Conservation (phyloP, 805 yeast genomes). For the Wickerhamiella occidentalis region DNA sequence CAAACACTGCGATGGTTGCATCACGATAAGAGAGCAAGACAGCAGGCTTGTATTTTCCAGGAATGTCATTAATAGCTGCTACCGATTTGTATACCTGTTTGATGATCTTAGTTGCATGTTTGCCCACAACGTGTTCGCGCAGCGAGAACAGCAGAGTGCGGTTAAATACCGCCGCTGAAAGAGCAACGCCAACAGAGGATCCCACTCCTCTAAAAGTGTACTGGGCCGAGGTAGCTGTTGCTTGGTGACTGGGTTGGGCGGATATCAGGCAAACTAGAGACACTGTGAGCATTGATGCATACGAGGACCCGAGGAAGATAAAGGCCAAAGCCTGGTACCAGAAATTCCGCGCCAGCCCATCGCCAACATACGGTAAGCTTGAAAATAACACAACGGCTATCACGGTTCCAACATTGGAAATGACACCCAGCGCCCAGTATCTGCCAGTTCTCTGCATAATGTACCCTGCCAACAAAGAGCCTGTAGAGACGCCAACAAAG, state of each 20-base stretch:
- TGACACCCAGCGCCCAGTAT: constrained; percentile 40
- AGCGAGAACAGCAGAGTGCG: constrained; percentile 31
- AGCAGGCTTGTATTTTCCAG: constrained; percentile 33
- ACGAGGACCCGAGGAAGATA: constrained; percentile 50
- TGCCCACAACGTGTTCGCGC: constrained; percentile 24
- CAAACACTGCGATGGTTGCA: constrained; percentile 41
- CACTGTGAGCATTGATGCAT: constrained; percentile 56
- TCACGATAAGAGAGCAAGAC: constrained; percentile 28
- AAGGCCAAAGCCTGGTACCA: constrained; percentile 31
- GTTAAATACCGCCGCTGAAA: constrained; percentile 58
- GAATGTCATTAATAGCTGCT: constrained; percentile 38
- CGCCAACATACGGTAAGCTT: constrained; percentile 35
- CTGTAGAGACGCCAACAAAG: constrained; percentile 54
- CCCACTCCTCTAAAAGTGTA: constrained; percentile 82
- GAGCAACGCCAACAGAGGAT: constrained; percentile 65
- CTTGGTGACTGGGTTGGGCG: constrained; percentile 57
- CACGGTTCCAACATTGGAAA: constrained; percentile 34
- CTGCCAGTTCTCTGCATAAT: constrained; percentile 58
- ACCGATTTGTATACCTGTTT: constrained; percentile 39
- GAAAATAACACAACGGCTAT: constrained; percentile 36
- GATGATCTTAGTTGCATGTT: constrained; percentile 36
- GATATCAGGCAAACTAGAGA: constrained; percentile 66
- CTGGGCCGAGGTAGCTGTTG: constrained; percentile 78
- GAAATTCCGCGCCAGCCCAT: constrained; percentile 43
- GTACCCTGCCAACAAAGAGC: constrained; percentile 55